A percentile compares a stretch with the other conserved stretches of the same genome.
These are phyloP conservation scores for Trametes coccinea DNA, from an alignment of 768 basidiomycete genomes.

Conservation along the genomic window DNA sequence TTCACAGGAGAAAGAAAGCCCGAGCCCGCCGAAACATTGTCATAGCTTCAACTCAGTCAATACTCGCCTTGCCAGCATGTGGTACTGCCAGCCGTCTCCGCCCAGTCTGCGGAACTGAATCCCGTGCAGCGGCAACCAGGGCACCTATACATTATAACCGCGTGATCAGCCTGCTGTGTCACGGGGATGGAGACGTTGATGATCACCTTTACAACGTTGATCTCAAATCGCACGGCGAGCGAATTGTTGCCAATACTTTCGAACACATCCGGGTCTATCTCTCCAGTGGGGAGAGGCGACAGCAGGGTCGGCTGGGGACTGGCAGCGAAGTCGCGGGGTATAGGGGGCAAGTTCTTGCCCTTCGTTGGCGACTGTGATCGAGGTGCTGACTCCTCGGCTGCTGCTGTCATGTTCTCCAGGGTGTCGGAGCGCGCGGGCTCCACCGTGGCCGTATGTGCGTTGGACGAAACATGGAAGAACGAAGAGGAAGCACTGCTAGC, in stretches of 20 bases:
- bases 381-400: conserved; percentile 28
- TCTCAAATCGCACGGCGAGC: conserved; percentile 92
- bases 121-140: conserved; percentile 90
- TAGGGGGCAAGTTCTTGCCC: conserved; percentile 71
- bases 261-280: conserved; percentile 66
- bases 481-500: conserved; percentile 80
- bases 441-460: conserved; percentile 43
- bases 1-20: conserved; percentile 11
- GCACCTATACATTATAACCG: conserved; percentile 55
- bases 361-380: conserved; percentile 56
- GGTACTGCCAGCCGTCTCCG: conserved; percentile 96
- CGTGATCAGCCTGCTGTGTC: conserved; percentile 9
- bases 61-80: conserved; percentile 89
- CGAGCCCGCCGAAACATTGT: conserved; percentile 21
- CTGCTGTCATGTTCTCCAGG: conserved; percentile 18
- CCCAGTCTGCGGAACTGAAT: conserved; percentile 91
- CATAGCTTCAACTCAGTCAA: conserved; percentile 86
- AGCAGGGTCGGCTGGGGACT: conserved; percentile 35
- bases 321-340: conserved; percentile 66
- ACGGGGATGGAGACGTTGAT: not conserved
- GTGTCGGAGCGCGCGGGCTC: conserved; percentile 36
- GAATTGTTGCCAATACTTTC: conserved; percentile 75
- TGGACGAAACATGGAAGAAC: conserved; percentile 79
- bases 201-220: conserved; percentile 91
- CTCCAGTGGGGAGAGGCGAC: conserved; percentile 63